Percentiles rank a stretch among this genome's conserved stretches.
Evolutionary conservation across 2,329 filamentous ascomycete species (phyloP).

Genomic region (Hypomyces perniciosus): DNA sequence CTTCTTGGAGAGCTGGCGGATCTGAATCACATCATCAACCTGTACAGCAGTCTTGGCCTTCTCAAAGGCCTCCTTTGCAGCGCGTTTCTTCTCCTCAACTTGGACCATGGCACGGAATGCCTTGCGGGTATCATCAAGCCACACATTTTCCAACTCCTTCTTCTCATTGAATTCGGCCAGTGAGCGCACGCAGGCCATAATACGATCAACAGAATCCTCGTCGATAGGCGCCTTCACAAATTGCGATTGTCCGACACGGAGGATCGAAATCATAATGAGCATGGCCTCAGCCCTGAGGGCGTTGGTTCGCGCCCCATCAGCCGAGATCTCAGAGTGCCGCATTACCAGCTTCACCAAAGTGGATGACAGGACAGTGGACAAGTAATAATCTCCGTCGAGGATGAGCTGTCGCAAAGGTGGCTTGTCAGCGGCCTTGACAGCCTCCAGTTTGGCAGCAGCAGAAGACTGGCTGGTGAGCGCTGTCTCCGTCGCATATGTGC

Average conservation of each 20-base stretch:
- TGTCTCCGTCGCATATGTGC: conserved; percentile 95
- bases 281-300: conserved; percentile 93
- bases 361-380: conserved; percentile 90
- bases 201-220: conserved; percentile 95
- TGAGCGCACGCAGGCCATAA: conserved; percentile 95
- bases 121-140: conserved; percentile 89
- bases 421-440: conserved; percentile 95
- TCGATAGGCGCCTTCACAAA: conserved; percentile 97
- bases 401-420: conserved; percentile 91
- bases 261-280: conserved; percentile 99
- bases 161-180: conserved; percentile 83
- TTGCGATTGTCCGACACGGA: conserved; percentile 96
- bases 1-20: conserved; percentile 90
- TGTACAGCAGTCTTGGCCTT: conserved; percentile 92
- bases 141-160: conserved; percentile 87
- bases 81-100: conserved; percentile 94
- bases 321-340: conserved; percentile 90
- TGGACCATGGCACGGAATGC: conserved; percentile 97
- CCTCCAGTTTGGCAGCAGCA: conserved; percentile 84
- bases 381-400: conserved; percentile 93
- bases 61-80: conserved; percentile 86
- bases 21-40: conserved; percentile 89
- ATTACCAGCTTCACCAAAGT: conserved; percentile 97
- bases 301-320: conserved; percentile 81
- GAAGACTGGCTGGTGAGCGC: conserved; percentile 90